A percentile compares a stretch with the other conserved stretches of the same genome.
phyloP scores from a whole-genome alignment of 495 filamentous ascomycete genomes.

The Apodospora peruviana region DNA sequence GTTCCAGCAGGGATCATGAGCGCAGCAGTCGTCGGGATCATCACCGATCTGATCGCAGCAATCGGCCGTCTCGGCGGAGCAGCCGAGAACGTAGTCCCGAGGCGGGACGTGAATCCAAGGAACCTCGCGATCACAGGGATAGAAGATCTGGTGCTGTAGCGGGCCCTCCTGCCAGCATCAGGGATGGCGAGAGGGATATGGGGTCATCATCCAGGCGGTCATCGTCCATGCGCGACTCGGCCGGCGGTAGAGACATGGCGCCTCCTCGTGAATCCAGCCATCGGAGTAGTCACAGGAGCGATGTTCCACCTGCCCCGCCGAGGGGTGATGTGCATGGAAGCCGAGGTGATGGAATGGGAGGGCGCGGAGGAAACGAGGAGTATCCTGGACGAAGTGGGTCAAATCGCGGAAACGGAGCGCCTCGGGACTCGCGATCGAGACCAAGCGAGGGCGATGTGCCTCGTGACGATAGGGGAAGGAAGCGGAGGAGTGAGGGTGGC shows the following conservation, averaged over 20 bases:
- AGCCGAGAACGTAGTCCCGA: constrained; percentile 38
- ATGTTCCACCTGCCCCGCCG: constrained; percentile 12
- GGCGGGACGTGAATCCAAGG: constrained; percentile 33
- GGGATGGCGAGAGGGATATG: constrained; percentile 14
- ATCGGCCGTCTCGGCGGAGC: constrained; percentile 33
- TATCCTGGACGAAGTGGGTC: constrained; percentile 17
- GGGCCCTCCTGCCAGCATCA: constrained; percentile 1
- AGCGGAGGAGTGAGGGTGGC: constrained; percentile 26
- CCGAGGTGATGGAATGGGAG: constrained; percentile 9
- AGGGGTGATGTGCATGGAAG: constrained; percentile 1
- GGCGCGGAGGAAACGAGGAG: constrained; percentile 10
- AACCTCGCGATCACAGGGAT: constrained; percentile 29
- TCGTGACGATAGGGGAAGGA: constrained; percentile 23
- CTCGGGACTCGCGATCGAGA: constrained; percentile 22
- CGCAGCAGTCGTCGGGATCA: constrained; percentile 40
- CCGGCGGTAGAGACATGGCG: constrained; percentile 16
- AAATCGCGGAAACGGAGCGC: constrained; percentile 13
- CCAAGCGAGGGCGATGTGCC: constrained; percentile 16
- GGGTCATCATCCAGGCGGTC: constrained; percentile 16
- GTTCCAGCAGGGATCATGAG: constrained; percentile 32
- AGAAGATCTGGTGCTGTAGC: constrained; percentile 23
- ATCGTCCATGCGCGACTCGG: constrained; percentile 15
- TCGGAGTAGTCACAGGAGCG: constrained; percentile 17
- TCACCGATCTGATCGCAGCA: constrained; percentile 33
- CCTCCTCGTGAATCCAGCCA: constrained; percentile 22